Conservation (phyloP, 768 basidiomycete species). For the Tephrocybe sp. region DNA sequence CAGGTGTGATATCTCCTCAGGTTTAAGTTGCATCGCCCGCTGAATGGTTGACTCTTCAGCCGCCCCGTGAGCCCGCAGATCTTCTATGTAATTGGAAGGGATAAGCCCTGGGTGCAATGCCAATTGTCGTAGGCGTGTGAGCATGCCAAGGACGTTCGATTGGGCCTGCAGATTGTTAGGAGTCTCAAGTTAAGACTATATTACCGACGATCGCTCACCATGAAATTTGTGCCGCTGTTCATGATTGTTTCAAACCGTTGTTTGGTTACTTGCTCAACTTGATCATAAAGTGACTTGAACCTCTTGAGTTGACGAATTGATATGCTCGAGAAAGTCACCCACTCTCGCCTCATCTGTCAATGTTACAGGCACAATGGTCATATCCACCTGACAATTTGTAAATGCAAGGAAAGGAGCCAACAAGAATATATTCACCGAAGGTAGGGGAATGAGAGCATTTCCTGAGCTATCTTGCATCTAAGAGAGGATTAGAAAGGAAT, state of each 20-base stretch:
- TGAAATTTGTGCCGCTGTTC: conserved; percentile 35
- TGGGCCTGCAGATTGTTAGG: conserved; percentile 42
- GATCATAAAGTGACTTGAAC: conserved; percentile 51
- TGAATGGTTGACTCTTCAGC: conserved; percentile 25
- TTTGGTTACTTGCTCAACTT: conserved; percentile 60
- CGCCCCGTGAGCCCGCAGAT: conserved; percentile 43
- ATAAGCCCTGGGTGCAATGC: conserved; percentile 76
- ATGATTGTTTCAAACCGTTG: conserved; percentile 60
- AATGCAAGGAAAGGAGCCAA: background rate
- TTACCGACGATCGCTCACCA: conserved; percentile 29
- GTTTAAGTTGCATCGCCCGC: conserved; percentile 38
- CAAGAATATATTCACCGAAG: conserved; percentile 43
- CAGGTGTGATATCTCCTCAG: conserved; percentile 52
- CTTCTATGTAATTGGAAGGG: conserved; percentile 67
- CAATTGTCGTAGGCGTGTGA: conserved; percentile 85
- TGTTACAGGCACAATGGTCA: conserved; percentile 69
- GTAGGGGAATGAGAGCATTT: conserved; percentile 69
- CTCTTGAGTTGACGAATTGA: conserved; percentile 21
- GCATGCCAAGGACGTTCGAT: conserved; percentile 71
- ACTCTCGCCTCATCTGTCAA: conserved; percentile 66
- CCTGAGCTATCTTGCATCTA: conserved; percentile 86
- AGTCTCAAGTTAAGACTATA: background rate
- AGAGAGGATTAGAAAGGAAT: background rate
- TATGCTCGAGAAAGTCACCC: conserved; percentile 13
- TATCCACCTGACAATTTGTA: conserved; percentile 54